Base-by-base conservation (phyloP, 2,329 filamentous ascomycete species). In the Colletotrichum australisinense region DNA sequence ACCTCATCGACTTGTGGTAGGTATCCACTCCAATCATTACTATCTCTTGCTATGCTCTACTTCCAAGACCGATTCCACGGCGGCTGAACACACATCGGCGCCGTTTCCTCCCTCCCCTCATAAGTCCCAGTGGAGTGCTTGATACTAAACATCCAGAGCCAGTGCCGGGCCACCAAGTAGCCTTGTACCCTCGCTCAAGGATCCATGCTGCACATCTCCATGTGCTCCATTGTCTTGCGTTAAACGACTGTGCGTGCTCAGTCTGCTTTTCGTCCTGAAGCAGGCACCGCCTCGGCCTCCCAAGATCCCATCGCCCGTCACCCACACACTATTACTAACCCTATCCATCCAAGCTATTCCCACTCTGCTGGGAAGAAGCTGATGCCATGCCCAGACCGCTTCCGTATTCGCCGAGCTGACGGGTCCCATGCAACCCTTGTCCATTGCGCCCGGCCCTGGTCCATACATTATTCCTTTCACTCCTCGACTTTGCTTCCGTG, bases 181-280 rank as follows among this genome's bases (percentile, higher is more conserved):
- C 35, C 60, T 70, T 49, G 66, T 46, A 59, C 57, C 60, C 55
- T 69, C 46, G 53, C 22, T 32, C 53, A 49, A 70, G 60, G 55
- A 70, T 65, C 59, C 70, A 70, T 73, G 70, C 65, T 70, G 67
- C 53, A 70, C 60, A 70, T 73, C 70, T 67, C 68, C 72, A 74
- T 74, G 63, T 72, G 72, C 62, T 60, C 59, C 55, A 56, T 24
- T 73, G 72, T 74, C 72, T 74, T 74, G 74, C 72, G 64, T 67
- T 62, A 53, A 53, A 69, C 49, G 56, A 72, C 72, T 65, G 72
- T 71, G 66, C 56, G 53, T 46, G 32, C 65, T 72, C 55, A 60
- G 32, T 75, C 55, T 72, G 49, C 56, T 74, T 74, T 71, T 72
- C 74, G 63, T 72, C 72, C 74, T 75, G 72, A 74, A 72, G 74